Evolutionary conservation across 2,329 filamentous ascomycete genomes (phyloP), one percentile per base, ranked within the genome.

Genomic region (Shiraia sp.): DNA sequence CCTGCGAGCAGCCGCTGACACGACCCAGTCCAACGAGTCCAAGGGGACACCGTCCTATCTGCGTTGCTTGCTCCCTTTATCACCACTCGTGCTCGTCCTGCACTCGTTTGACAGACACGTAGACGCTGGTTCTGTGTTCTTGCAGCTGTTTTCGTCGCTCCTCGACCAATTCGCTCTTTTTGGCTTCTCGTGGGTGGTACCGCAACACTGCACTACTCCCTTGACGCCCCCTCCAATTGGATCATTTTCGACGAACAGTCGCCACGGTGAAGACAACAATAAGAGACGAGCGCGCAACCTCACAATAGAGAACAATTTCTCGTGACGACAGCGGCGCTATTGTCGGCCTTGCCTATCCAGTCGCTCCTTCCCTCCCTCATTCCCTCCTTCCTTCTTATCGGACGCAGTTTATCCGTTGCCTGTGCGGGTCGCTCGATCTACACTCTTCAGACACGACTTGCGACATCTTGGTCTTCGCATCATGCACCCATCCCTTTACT

Each of bases 361-460:
- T 39, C 36, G 42, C 27, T 38, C 19, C 19, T 22, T 8, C 19
- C 19, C 8, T 22, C 8, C 4, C 19, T 22, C 19, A 5, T 8
- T 8, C 19, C 8, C 8, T 22, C 4, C 19, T 22, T 22, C 19
- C 19, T 37, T 16, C 30, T 36, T 36, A 29, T 53, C 51, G 56
- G 51, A 25, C 38, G 28, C 40, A 36, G 27, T 28, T 29, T 32
- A 47, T 53, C 56, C 59, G 58, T 53, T 48, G 45, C 55, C 50
- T 44, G 53, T 22, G 19, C 47, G 55, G 51, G 54, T 49, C 52
- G n/a, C 28, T 51, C 49, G 48, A 53, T 55, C 57, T 61, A 55
- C 43, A 51, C 50, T 39, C 51, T 53, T 63, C 64, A 59, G 44
- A 69, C 66, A 57, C 47, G 33, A 47, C 39, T 25, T 55, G 63